phyloP scores from a whole-genome alignment of 1,139 yeast genomes.

The Geotrichum phurueaensis region DNA sequence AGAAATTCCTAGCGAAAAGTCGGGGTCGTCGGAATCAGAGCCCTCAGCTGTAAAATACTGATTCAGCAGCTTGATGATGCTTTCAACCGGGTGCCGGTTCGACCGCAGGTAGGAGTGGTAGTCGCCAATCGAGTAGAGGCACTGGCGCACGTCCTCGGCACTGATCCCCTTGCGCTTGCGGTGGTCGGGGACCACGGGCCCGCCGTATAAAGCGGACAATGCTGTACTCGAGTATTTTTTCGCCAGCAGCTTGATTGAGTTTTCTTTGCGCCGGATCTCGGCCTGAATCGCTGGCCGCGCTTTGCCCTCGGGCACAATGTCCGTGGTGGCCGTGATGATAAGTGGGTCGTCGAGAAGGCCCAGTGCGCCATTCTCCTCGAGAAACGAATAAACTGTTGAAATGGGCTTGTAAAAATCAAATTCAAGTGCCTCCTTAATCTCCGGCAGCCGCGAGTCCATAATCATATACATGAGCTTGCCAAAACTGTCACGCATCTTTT shows the following conservation, averaged over 20 bases:
- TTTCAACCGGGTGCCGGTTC: constrained; percentile 56
- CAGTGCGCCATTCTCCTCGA: constrained; percentile 35
- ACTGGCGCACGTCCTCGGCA: constrained; percentile 55
- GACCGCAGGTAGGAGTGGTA: constrained; percentile 64
- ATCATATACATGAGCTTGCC: constrained; percentile 75
- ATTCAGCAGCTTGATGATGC: constrained; percentile 52
- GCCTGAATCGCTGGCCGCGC: constrained; percentile 47
- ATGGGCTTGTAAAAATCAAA: constrained; percentile 67
- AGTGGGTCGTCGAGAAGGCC: constrained; percentile 49
- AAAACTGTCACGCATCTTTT: constrained; percentile 64
- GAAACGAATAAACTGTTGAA: constrained; percentile 49
- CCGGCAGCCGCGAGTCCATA: constrained; percentile 70
- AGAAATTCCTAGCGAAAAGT: constrained; percentile 53
- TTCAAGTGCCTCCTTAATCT: constrained; percentile 59
- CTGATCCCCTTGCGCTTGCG: constrained; percentile 28
- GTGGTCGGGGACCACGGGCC: background rate
- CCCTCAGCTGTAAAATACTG: constrained; percentile 40
- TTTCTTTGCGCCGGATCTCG: constrained; percentile 56
- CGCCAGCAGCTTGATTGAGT: constrained; percentile 54
- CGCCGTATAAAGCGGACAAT: constrained; percentile 4
- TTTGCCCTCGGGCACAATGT: constrained; percentile 53
- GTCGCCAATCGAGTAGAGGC: constrained; percentile 67
- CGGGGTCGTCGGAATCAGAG: constrained; percentile 26
- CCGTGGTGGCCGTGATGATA: constrained; percentile 56
- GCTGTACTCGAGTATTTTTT: constrained; percentile 36